Percentiles rank a stretch among this genome's conserved stretches.
These are phyloP conservation scores for Alternaria atra DNA, from an alignment of 2,329 filamentous ascomycete species.

Conservation along the genomic window DNA sequence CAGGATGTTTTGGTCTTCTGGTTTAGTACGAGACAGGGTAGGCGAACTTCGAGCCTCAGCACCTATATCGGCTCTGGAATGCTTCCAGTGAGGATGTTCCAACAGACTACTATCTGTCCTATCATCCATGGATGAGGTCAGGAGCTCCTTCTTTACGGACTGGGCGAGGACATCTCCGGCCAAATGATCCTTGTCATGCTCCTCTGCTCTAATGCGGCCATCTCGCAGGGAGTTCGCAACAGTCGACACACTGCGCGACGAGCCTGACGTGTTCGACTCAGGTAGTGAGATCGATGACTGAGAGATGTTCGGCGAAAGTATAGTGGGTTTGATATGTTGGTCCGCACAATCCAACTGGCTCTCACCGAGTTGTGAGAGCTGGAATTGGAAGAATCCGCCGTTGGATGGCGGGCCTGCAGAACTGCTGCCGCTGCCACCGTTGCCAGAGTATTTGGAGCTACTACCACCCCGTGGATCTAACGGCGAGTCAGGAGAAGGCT, in stretches of 20 bases:
- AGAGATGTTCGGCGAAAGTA: slow-evolving; percentile 21
- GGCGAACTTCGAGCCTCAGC: background rate
- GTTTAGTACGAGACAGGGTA: background rate
- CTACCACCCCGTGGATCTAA: slow-evolving; percentile 30
- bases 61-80: background rate
- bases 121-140: background rate
- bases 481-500: slow-evolving; percentile 30
- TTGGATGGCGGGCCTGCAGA: slow-evolving; percentile 22
- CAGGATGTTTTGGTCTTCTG: background rate
- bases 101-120: background rate
- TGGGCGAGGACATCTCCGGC: slow-evolving; percentile 47
- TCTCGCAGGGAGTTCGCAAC: slow-evolving; percentile 15
- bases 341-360: slow-evolving; percentile 20
- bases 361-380: slow-evolving; percentile 35
- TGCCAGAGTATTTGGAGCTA: slow-evolving; percentile 30
- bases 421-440: slow-evolving; percentile 24
- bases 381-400: slow-evolving; percentile 45
- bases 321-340: slow-evolving; percentile 20
- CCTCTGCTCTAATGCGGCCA: slow-evolving; percentile 31
- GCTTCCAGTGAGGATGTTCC: slow-evolving; percentile 2
- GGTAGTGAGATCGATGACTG: slow-evolving; percentile 6
- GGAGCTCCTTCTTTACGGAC: slow-evolving; percentile 11
- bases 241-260: background rate
- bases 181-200: slow-evolving; percentile 36
- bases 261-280: background rate